phyloP scores from a whole-genome alignment of 176 grass and related monocot species.

The Pharus latifolius region DNA sequence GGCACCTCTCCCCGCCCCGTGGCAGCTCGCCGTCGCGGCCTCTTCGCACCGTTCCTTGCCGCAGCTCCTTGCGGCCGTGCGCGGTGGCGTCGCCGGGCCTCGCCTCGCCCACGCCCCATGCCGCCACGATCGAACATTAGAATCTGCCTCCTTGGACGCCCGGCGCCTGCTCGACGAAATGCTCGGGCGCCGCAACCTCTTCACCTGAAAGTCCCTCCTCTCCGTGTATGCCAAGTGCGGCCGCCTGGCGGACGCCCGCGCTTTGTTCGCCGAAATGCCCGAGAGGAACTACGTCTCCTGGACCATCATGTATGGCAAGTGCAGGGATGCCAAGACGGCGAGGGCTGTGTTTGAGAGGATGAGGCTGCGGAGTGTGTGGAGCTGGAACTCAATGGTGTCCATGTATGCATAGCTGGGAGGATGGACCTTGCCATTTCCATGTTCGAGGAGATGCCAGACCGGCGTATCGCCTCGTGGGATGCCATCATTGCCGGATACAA shows the following conservation, averaged over 20 bases:
- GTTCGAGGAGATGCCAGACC: slow-evolving; percentile 51
- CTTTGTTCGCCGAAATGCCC: slow-evolving; percentile 64
- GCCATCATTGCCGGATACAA: slow-evolving; percentile 71
- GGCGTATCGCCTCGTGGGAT: slow-evolving; percentile 69
- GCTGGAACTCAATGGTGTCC: slow-evolving; percentile 67
- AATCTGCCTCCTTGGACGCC: slow-evolving; percentile 14
- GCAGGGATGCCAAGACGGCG: slow-evolving; percentile 35
- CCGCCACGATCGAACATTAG: too few species aligned
- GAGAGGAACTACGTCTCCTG: slow-evolving; percentile 62
- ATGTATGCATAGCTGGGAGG: slow-evolving; percentile 33
- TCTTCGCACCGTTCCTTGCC: too few species aligned
- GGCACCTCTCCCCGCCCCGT: too few species aligned
- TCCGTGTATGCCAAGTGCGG: slow-evolving; percentile 50
- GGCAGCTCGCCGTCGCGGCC: too few species aligned
- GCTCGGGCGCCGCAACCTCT: slow-evolving; percentile 31
- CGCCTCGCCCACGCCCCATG: too few species aligned
- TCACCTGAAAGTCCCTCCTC: slow-evolving; percentile 76
- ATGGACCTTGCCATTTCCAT: slow-evolving; percentile 52
- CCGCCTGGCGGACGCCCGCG: slow-evolving; percentile 17
- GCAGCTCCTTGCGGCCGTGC: too few species aligned
- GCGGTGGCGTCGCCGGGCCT: too few species aligned
- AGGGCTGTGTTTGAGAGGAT: slow-evolving; percentile 54
- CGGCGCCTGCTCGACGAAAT: slow-evolving; percentile 45
- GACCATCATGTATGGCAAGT: slow-evolving; percentile 44
- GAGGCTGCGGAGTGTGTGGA: slow-evolving; percentile 33